Evolutionary conservation across 2,329 filamentous ascomycete species (phyloP).

Genomic region (Laburnicola sp.): DNA sequence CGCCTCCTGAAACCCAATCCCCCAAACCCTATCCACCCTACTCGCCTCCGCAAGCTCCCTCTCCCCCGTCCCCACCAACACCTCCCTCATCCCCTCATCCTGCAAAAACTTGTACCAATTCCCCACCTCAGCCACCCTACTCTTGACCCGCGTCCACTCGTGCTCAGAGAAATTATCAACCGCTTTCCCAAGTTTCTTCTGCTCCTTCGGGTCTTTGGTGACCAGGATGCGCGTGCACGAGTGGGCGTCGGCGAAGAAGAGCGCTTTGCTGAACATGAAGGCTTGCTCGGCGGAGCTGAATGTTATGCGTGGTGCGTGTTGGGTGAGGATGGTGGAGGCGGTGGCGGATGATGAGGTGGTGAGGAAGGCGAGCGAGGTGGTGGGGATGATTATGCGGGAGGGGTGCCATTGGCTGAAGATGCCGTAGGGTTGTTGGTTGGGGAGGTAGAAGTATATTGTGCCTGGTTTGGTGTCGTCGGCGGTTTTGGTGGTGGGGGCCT

Average conservation of each 20-base stretch:
- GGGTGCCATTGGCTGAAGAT: conserved; percentile 60
- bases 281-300: conserved; percentile 23
- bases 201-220: conserved; percentile 46
- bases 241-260: conserved; percentile 22
- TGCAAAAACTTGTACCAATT: conserved; percentile 57
- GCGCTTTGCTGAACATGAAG: conserved; percentile 24
- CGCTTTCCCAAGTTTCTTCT: conserved; percentile 54
- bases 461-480: neutral
- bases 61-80: conserved; percentile 56
- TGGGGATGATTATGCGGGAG: conserved; percentile 50
- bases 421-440: conserved; percentile 47
- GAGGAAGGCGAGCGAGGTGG: conserved; percentile 12
- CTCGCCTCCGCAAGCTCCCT: conserved; percentile 61
- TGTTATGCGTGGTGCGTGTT: neutral
- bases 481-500: neutral
- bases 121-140: conserved; percentile 54
- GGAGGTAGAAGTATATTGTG: conserved; percentile 22
- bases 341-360: neutral
- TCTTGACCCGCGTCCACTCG: conserved; percentile 52
- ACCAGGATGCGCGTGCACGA: conserved; percentile 52
- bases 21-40: conserved; percentile 18
- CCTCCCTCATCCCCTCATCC: conserved; percentile 47
- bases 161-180: conserved; percentile 53
- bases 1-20: conserved; percentile 16
- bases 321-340: conserved; percentile 4